Evolutionary conservation across 371 early-diverging fungal genomes (phyloP), one percentile per base, ranked within the genome.

Genomic region (Thermomucor indicae-seudaticae): DNA sequence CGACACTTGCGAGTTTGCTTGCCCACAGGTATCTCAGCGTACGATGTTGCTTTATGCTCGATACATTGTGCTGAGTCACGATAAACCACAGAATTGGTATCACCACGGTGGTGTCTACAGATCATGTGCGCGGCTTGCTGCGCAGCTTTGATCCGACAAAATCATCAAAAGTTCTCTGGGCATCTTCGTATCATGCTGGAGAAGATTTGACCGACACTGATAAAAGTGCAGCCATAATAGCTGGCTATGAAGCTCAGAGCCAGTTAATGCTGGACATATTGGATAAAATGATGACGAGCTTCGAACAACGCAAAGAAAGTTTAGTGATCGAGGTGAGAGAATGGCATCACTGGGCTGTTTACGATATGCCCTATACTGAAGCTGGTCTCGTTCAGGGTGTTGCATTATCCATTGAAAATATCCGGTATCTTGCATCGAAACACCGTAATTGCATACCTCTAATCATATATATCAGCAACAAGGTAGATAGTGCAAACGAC

Each of bases 381-480:
- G n/a, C n/a, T n/a, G n/a, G n/a, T n/a, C n/a, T n/a, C n/a, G n/a
- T n/a, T 19, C 17, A 65, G 65, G 70, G 70, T 35, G 70, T 70
- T 6, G 62, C 52, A 11, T 41, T 70, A n/a, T 70, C 70, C 10
- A 57, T 70, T n/a, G 55, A 59, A 30, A 62, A 48, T n/a, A 70
- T 70, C 28, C 52, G 49, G 24, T 19, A 45, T 5, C 23, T 70
- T 16, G 40, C 54, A 14, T 22, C 47, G 28, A 56, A 60, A 31
- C 56, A 69, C 42, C 55, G 55, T 3, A 57, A 70, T 41, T 70
- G 70, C 47, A 67, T 70, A 29, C 67, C 67, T 14, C 37, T 70
- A 19, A 24, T 70, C 7, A 54, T 70, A 2, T 64, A 67, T 30
- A 70, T 70, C 35, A 67, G 67, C 44, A 67, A 62, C 41, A 48